phyloP scores from a whole-genome alignment of 768 basidiomycete genomes.

The Paxillus ammoniavirescens region DNA sequence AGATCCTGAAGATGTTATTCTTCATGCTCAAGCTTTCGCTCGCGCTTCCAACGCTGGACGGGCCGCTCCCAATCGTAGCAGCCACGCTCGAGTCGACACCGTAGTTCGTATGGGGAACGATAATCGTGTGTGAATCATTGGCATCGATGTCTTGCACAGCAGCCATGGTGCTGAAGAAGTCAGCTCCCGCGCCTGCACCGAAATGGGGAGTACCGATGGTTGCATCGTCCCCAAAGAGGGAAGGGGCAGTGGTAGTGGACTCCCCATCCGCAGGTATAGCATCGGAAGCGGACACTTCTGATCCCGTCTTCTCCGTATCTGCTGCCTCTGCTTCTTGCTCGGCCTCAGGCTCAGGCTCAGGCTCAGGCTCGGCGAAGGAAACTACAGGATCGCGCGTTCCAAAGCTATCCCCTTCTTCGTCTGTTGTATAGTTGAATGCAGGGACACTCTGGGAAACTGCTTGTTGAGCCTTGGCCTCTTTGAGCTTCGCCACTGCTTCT shows the following conservation, averaged over 20 bases:
- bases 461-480: slow-evolving; percentile 35
- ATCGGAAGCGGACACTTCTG: slow-evolving; percentile 73
- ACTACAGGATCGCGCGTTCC: slow-evolving; percentile 73
- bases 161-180: slow-evolving; percentile 87
- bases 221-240: slow-evolving; percentile 81
- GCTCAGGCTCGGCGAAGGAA: slow-evolving; percentile 79
- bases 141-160: slow-evolving; percentile 43
- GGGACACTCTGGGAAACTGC: slow-evolving; percentile 25
- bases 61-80: slow-evolving; percentile 90
- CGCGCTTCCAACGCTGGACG: slow-evolving; percentile 79
- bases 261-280: slow-evolving; percentile 67
- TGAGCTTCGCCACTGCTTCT: slow-evolving; percentile 77
- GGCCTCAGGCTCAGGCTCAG: slow-evolving; percentile 28
- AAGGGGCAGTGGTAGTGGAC: slow-evolving; percentile 83
- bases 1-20: slow-evolving; percentile 86
- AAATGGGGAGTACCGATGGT: slow-evolving; percentile 61
- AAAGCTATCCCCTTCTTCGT: slow-evolving; percentile 43
- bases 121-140: slow-evolving; percentile 37
- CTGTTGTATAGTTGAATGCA: slow-evolving; percentile 30
- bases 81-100: slow-evolving; percentile 88
- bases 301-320: slow-evolving; percentile 41
- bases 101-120: slow-evolving; percentile 78
- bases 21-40: slow-evolving; percentile 45
- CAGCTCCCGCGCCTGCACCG: slow-evolving; percentile 54
- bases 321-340: slow-evolving; percentile 28